phyloP scores from a whole-genome alignment of 2,329 filamentous ascomycete species.

The Elsinoe necatrix region DNA sequence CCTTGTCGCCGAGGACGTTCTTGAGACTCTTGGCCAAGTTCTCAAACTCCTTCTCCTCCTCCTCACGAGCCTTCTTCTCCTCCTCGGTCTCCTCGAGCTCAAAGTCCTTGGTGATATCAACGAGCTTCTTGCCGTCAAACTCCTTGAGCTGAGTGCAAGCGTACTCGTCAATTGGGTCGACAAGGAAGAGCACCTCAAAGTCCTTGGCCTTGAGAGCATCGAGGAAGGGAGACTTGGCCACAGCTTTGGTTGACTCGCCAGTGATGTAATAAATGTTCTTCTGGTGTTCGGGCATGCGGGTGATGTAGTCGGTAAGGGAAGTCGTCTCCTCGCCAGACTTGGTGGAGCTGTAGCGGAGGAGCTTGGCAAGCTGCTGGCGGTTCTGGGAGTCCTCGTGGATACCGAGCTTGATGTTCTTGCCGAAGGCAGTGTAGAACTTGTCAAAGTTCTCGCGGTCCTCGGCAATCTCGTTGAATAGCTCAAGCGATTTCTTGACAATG shows the following conservation, averaged over 20 bases:
- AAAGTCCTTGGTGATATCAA: constrained; percentile 99
- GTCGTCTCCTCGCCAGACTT: constrained; percentile 96
- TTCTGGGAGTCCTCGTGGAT: constrained; percentile 99
- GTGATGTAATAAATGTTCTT: constrained; percentile 99
- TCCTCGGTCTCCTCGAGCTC: constrained; percentile 99
- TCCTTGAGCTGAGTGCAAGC: constrained; percentile 99
- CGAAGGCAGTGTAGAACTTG: constrained; percentile 99
- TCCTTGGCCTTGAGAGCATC: constrained; percentile 97
- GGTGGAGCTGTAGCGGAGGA: constrained; percentile 97
- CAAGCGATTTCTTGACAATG: constrained; percentile 99
- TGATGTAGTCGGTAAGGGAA: constrained; percentile 94
- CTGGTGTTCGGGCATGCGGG: constrained; percentile 99
- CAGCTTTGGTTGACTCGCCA: constrained; percentile 97
- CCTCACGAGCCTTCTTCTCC: constrained; percentile 93
- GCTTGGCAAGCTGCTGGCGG: constrained; percentile 85
- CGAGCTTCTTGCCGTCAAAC: constrained; percentile 99
- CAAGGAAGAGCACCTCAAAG: constrained; percentile 98
- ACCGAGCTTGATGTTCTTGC: constrained; percentile 99
- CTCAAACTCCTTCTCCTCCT: constrained; percentile 98
- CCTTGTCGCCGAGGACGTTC: constrained; percentile 98
- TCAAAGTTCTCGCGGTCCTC: constrained; percentile 99
- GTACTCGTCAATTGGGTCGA: constrained; percentile 98
- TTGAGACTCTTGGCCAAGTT: constrained; percentile 90
- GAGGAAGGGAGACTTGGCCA: constrained; percentile 96
- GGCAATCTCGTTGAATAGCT: constrained; percentile 97